Evolutionary conservation across 148 eudicot genomes (phyloP).

Genomic region (Fagopyrum esculentum): DNA sequence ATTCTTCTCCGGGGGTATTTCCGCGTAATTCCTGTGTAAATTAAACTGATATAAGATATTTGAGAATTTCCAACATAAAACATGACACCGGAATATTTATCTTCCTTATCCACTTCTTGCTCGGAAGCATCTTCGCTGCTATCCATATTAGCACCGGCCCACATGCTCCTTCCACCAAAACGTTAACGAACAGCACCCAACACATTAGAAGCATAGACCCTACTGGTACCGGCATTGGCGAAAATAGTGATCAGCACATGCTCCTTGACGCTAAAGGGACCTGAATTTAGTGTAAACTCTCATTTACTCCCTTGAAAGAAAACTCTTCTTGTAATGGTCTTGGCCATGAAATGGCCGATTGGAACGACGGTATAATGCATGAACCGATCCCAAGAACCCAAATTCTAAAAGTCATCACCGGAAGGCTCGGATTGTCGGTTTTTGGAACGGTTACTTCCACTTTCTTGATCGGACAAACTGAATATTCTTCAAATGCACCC

Average conservation of each 20-base stretch:
- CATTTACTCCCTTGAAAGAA: slow-evolving; percentile 40
- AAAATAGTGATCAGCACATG: too few relatives aligned
- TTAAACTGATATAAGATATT: neutral
- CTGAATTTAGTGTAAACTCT: slow-evolving; percentile 68
- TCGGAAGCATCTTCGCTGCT: slow-evolving; percentile 46
- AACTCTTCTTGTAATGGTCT: slow-evolving; percentile 35
- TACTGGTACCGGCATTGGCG: too few relatives aligned
- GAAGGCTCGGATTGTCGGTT: slow-evolving; percentile 61
- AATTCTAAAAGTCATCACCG: slow-evolving; percentile 69
- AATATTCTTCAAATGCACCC: neutral
- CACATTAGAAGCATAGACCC: too few relatives aligned
- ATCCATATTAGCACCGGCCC: slow-evolving; percentile 51
- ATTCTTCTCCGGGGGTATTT: neutral
- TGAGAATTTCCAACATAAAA: neutral
- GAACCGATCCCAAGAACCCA: slow-evolving; percentile 67
- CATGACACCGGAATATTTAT: slow-evolving; percentile 63
- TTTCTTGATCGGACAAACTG: slow-evolving; percentile 33
- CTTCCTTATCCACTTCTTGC: slow-evolving; percentile 43
- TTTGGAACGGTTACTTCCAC: slow-evolving; percentile 69
- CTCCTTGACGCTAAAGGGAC: slow-evolving; percentile 77
- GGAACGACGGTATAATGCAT: slow-evolving; percentile 57
- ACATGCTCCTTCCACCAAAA: slow-evolving; percentile 66
- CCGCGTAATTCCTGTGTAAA: neutral
- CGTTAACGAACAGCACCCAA: too few relatives aligned
- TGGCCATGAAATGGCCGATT: slow-evolving; percentile 68